phyloP scores from a whole-genome alignment of 345 rosid genomes.

The Salix caprea region DNA sequence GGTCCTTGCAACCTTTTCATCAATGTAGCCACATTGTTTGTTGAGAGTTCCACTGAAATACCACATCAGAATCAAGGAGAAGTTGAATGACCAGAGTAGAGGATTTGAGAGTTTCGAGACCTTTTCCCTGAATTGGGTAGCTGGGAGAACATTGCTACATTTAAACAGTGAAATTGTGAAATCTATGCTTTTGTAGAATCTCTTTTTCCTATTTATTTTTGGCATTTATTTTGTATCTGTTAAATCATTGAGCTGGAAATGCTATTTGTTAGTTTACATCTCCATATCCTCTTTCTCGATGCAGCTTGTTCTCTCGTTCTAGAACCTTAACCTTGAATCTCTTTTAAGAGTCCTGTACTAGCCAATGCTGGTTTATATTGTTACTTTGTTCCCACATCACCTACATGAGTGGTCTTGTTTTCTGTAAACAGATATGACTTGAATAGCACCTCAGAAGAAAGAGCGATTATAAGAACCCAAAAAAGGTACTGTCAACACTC shows the following conservation, averaged over 20 bases:
- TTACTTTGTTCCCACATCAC: neutral
- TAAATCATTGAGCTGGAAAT: neutral
- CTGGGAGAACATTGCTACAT: neutral
- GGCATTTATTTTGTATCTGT: neutral
- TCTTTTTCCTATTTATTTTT: neutral
- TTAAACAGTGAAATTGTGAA: neutral
- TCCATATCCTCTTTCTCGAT: neutral
- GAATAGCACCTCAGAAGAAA: conserved; percentile 72
- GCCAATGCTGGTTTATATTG: neutral
- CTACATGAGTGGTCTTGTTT: neutral
- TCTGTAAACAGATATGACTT: conserved; percentile 58
- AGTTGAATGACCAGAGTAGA: neutral
- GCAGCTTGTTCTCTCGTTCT: neutral
- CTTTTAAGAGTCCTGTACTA: neutral
- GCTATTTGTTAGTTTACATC: neutral
- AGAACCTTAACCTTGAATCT: neutral
- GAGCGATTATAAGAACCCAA: conserved; percentile 51
- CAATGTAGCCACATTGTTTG: neutral
- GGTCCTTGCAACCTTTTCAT: neutral
- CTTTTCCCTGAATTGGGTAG: neutral
- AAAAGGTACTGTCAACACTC: conserved; percentile 49
- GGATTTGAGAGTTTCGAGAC: neutral
- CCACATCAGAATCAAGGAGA: neutral
- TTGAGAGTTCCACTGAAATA: neutral
- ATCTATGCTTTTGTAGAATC: neutral